Conservation (phyloP, 176 grass and related monocot genomes). For the Pontederia crassipes region DNA sequence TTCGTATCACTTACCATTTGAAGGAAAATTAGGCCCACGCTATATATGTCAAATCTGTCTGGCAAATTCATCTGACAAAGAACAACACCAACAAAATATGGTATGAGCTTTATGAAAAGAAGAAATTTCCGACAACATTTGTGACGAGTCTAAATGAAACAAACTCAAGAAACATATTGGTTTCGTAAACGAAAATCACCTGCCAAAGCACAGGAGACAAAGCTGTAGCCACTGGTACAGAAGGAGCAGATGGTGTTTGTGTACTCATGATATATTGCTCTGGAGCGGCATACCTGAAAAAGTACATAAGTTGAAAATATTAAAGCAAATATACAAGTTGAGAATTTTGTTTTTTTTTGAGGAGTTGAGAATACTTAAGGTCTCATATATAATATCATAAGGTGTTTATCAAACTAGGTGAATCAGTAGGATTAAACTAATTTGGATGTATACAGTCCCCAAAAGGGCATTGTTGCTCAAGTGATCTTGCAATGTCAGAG, state of each 20-base stretch:
- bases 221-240: slow-evolving; percentile 86
- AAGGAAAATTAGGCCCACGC: slow-evolving; percentile 84
- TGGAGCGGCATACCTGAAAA: slow-evolving; percentile 83
- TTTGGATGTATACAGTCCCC: too few relatives aligned
- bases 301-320: slow-evolving; percentile 9
- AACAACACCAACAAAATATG: slow-evolving; percentile 4
- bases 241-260: slow-evolving; percentile 91
- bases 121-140: not conserved
- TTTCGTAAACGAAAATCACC: slow-evolving; percentile 28
- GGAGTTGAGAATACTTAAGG: too few relatives aligned
- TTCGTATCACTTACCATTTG: slow-evolving; percentile 72
- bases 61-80: slow-evolving; percentile 84
- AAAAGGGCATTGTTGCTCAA: too few relatives aligned
- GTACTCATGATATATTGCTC: slow-evolving; percentile 99
- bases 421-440: too few relatives aligned
- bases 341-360: too few relatives aligned
- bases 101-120: not conserved
- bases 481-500: too few relatives aligned
- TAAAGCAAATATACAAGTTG: slow-evolving; percentile 14
- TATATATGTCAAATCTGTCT: slow-evolving; percentile 99
- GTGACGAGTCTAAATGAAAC: not conserved
- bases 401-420: too few relatives aligned
- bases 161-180: not conserved
- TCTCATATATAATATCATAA: too few relatives aligned
- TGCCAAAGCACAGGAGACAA: slow-evolving; percentile 96